Evolutionary conservation across 2,329 filamentous ascomycete species (phyloP), one percentile per base, ranked within the genome.

Genomic region (Phialophora chinensis): DNA sequence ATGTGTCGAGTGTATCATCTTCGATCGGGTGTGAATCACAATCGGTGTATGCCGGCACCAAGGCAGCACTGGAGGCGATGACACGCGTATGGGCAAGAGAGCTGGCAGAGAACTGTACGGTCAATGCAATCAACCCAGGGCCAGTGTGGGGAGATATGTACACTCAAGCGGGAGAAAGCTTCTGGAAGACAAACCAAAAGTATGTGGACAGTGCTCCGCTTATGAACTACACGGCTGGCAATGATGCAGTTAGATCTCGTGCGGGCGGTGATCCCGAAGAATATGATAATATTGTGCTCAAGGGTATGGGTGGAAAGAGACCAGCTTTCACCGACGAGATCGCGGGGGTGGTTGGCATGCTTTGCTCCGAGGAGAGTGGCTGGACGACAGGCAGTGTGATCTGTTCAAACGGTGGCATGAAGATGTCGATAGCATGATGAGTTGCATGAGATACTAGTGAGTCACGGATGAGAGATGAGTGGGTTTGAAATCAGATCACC

Each of bases 331-430:
- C 87, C 33, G 80, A 83, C 58, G 91, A 94, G 80, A 83, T 94
- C 77, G 91, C 90, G 0, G 91, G 90, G 0, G 85, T 92, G 4
- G 88, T 93, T 20, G 90, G 86, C 2, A 92, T 93, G 90, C 78
- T 93, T 25, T 92, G 90, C 75, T 85, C 85, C 4, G 82, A 83
- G 5, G 91, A 94, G 75, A 85, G 86, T n/a, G 85, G 82, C 7
- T 94, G 91, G 91, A 89, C 87, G 74, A 95, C 91, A 0, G 91
- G 91, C 1, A 90, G 89, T 77, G 89, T 93, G 27, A 86, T 95
- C 3, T 91, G 89, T 79, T 90, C 91, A 7, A 94, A 94, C 75
- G 91, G 91, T 1, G 91, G 91, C 6, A 88, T 92, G 86, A 84
- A 82, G 67, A 86, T 88, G 78, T 71, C 68, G 25, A 73, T 73